These are phyloP conservation scores for Austroboletus novae-zelandiae DNA, from an alignment of 1,284 basidiomycete genomes.

Conservation along the genomic window DNA sequence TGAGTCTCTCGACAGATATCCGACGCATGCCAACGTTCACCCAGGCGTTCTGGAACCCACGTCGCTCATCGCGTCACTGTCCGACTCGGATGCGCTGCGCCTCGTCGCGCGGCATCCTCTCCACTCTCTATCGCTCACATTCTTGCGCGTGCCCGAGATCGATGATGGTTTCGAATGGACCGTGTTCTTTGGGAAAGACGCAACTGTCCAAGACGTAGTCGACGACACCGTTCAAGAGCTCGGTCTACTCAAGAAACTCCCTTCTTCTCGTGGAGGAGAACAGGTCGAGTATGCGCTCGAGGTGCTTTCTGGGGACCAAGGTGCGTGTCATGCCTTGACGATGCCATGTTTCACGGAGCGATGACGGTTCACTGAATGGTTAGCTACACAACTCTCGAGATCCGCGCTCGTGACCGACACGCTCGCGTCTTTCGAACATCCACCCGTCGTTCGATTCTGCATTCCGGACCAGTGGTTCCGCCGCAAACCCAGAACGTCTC, in stretches of 20 bases:
- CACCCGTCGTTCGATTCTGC: constrained; percentile 54
- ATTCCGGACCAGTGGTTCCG: constrained; percentile 81
- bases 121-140: constrained; percentile 54
- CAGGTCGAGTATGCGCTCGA: constrained; percentile 66
- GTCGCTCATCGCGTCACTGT: constrained; percentile 48
- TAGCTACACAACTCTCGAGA: constrained; percentile 15
- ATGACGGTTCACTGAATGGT: background rate
- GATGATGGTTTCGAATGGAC: constrained; percentile 70
- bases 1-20: constrained; percentile 33
- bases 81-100: constrained; percentile 44
- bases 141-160: constrained; percentile 75
- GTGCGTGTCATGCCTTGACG: constrained; percentile 5
- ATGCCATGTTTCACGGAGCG: background rate
- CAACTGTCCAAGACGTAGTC: constrained; percentile 54
- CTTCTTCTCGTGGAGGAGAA: constrained; percentile 56
- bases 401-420: constrained; percentile 35
- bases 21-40: constrained; percentile 4
- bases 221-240: constrained; percentile 59
- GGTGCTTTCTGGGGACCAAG: constrained; percentile 16
- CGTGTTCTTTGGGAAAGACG: constrained; percentile 56
- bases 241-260: constrained; percentile 62
- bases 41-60: constrained; percentile 53
- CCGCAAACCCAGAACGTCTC: constrained; percentile 55
- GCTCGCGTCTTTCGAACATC: constrained; percentile 19
- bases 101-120: constrained; percentile 69